Evolutionary conservation across 139 green algal genomes (phyloP).

Genomic region (Gonium pectorale): DNA sequence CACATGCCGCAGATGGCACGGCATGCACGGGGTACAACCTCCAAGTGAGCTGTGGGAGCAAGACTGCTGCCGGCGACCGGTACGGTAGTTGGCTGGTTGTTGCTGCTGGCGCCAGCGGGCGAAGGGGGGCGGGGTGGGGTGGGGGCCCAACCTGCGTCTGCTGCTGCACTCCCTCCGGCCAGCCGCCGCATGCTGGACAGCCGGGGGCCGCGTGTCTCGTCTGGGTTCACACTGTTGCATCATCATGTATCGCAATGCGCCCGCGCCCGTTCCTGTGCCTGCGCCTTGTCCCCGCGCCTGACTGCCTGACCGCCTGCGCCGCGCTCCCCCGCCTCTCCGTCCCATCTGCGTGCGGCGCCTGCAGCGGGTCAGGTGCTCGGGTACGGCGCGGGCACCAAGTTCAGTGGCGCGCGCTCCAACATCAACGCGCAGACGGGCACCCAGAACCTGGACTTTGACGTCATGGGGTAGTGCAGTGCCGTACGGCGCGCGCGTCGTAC

Average conservation of each 20-base stretch:
- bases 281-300: not conserved
- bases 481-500: too few species aligned
- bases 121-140: not conserved
- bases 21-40: not conserved
- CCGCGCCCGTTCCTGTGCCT: not conserved
- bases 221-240: not conserved
- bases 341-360: not conserved
- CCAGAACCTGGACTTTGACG: constrained; percentile 36
- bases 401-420: constrained; percentile 10
- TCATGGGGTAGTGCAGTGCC: constrained; percentile 10
- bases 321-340: not conserved
- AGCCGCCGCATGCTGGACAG: too few species aligned
- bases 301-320: not conserved
- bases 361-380: not conserved
- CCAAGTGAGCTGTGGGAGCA: too few species aligned
- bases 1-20: too few species aligned
- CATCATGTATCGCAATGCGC: not conserved
- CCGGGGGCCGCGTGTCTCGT: too few species aligned
- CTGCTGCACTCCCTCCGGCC: too few species aligned
- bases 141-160: not conserved
- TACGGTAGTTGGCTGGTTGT: too few species aligned
- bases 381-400: constrained; percentile 28
- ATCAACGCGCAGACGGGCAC: not conserved
- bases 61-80: too few species aligned
- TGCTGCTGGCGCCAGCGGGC: too few species aligned